A percentile compares a stretch with the other conserved stretches of the same genome.
Conservation (phyloP, 441 rosid species). For the Pelargonium cotyledonis region DNA sequence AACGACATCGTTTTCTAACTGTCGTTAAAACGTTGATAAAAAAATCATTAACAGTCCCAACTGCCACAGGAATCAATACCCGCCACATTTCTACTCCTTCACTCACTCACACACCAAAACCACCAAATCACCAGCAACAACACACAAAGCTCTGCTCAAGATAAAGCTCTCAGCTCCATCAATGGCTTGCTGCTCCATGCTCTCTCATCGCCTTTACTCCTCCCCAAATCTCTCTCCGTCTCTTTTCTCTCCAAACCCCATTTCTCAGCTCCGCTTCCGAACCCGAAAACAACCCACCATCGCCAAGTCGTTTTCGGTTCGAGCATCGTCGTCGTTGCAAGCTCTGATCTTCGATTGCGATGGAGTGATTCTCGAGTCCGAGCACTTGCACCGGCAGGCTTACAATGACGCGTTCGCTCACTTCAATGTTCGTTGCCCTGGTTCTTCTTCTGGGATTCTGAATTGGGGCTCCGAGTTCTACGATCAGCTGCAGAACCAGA, state of each 20-base stretch:
- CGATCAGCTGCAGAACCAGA: constrained; percentile 72
- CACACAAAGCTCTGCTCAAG: background rate
- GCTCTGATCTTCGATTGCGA: constrained; percentile 88
- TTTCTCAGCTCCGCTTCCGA: background rate
- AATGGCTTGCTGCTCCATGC: background rate
- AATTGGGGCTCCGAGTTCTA: constrained; percentile 67
- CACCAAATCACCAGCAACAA: too few species aligned
- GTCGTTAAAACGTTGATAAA: too few species aligned
- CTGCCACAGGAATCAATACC: too few species aligned
- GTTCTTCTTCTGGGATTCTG: constrained; percentile 45
- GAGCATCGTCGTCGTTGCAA: constrained; percentile 40
- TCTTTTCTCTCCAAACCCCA: background rate
- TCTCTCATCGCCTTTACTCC: constrained; percentile 1
- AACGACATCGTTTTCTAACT: too few species aligned
- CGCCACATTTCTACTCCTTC: background rate
- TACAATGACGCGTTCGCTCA: constrained; percentile 84
- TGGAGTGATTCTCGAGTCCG: constrained; percentile 85
- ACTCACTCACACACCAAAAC: background rate
- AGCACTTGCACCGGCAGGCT: constrained; percentile 83
- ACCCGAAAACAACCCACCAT: background rate
- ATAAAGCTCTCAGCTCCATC: background rate
- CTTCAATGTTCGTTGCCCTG: constrained; percentile 63
- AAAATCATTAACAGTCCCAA: too few species aligned
- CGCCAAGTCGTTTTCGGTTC: background rate
- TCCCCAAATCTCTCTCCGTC: constrained; percentile 11